phyloP scores from a whole-genome alignment of 805 yeast genomes.

The Pichia kluyveri region DNA sequence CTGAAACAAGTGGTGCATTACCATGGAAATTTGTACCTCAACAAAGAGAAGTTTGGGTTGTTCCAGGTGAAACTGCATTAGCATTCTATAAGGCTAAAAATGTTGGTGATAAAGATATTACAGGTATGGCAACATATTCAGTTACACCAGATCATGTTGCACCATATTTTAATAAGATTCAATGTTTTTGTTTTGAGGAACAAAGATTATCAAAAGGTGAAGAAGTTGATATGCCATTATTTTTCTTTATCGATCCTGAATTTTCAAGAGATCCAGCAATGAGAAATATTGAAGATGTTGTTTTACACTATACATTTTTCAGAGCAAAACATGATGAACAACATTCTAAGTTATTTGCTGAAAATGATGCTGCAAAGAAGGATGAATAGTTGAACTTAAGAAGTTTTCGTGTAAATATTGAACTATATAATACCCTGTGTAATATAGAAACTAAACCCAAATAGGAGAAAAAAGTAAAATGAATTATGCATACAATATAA shows the following conservation, averaged over 20 bases:
- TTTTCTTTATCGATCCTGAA: constrained; percentile 94
- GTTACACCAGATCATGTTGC: constrained; percentile 96
- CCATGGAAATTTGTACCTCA: constrained; percentile 96
- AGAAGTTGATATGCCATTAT: constrained; percentile 98
- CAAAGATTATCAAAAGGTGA: constrained; percentile 91
- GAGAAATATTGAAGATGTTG: constrained; percentile 84
- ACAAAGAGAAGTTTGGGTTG: constrained; percentile 83
- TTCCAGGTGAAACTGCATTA: constrained; percentile 96
- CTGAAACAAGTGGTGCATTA: constrained; percentile 80
- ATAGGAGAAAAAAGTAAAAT: no score
- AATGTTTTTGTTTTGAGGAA: constrained; percentile 97
- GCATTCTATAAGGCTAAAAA: constrained; percentile 94
- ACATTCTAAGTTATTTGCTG: constrained; percentile 20
- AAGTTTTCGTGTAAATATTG: no score
- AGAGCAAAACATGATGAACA: constrained; percentile 36
- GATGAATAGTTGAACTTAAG: background rate
- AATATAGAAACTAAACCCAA: no score
- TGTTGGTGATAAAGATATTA: constrained; percentile 74
- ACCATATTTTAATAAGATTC: constrained; percentile 92
- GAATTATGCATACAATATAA: no score
- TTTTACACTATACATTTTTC: constrained; percentile 89
- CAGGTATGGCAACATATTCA: constrained; percentile 97
- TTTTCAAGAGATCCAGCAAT: constrained; percentile 87
- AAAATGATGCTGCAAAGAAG: constrained; percentile 12
- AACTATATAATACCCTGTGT: no score